Evolutionary conservation across 2,329 filamentous ascomycete species (phyloP), one percentile per base, ranked within the genome.

Genomic region (Ciborinia camelliae): DNA sequence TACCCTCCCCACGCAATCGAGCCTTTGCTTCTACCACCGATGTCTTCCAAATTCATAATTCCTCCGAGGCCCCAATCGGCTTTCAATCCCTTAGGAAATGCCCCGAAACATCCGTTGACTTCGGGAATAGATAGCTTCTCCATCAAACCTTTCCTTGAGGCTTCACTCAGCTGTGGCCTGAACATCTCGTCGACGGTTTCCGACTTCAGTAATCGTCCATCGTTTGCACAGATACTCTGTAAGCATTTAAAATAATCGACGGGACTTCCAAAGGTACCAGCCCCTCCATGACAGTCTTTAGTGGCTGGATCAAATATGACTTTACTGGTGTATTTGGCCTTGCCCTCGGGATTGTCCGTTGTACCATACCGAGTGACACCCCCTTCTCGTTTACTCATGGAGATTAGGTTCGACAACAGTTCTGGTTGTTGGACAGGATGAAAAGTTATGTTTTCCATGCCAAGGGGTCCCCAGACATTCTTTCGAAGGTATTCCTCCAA

Each of bases 131-230:
- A 45, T 18, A 70, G 28, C 0, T 10, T 62, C 23, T 47, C 75
- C 74, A 32, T 76, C 69, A 43, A 69, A 57, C 26, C 67, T 55
- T 71, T 50, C 43, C 68, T 67, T 15, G 68, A 48, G 51, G 69
- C 68, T 0, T 67, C 63, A 4, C 67, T 73, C 0, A 86, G 77
- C 52, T 82, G 82, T 0, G 82, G 76, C 63, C 75, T 69, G 68
- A 84, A 85, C 75, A 86, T 78, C 47, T 75, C 69, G 0, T 78
- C 75, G 0, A 80, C 76, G 0, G 78, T 81, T 4, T 73, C 72
- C 0, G 75, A 73, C 32, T 74, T 76, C 12, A 86, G 75, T 0
- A 86, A 67, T 47, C 76, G 80, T 6, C 78, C 80, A 64, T 85
- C 82, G 53, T 84, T 78, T 2, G 75, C 71, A 0, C 84, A 75